These are phyloP conservation scores for Aspergillus floridensis DNA, from an alignment of 2,329 filamentous ascomycete genomes.

Conservation along the genomic window DNA sequence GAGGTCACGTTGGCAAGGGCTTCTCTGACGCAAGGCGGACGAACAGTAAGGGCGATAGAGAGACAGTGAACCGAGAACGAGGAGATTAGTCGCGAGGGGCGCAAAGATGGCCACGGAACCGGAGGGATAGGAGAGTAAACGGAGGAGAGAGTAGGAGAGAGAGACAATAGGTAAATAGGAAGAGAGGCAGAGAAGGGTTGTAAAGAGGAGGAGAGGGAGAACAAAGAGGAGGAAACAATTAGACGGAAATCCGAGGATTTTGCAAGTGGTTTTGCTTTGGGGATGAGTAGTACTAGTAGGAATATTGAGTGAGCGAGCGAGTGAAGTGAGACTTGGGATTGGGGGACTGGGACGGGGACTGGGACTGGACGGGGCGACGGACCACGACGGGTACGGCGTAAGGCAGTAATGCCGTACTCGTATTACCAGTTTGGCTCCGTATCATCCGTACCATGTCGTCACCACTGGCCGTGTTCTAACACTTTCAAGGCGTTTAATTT, in stretches of 20 bases:
- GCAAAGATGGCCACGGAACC: conserved; percentile 25
- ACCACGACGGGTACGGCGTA: conserved; percentile 17
- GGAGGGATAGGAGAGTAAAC: conserved; percentile 13
- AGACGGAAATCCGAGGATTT: conserved; percentile 12
- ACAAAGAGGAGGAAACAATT: conserved; percentile 16
- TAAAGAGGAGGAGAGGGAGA: conserved; percentile 9
- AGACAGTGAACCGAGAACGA: conserved; percentile 17
- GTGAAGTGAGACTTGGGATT: conserved; percentile 4
- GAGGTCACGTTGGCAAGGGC: conserved; percentile 30
- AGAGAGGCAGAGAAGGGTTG: conserved; percentile 14
- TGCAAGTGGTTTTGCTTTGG: conserved; percentile 4
- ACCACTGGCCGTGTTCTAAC: conserved; percentile 16
- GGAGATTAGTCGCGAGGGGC: conserved; percentile 17
- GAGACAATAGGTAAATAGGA: conserved; percentile 8
- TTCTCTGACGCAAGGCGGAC: conserved; percentile 31
- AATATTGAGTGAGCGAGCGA: too few relatives aligned
- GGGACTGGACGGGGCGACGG: conserved; percentile 18
- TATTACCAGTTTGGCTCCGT: conserved; percentile 28
- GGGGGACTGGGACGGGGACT: neutral
- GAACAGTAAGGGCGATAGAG: conserved; percentile 25
- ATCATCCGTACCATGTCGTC: conserved; percentile 30
- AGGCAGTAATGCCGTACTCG: conserved; percentile 18
- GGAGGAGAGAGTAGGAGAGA: conserved; percentile 3
- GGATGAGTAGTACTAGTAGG: too few relatives aligned
- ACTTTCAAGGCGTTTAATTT: neutral